Conservation (phyloP, 2,329 filamentous ascomycete species). For the Thermochaetoides dissita region DNA sequence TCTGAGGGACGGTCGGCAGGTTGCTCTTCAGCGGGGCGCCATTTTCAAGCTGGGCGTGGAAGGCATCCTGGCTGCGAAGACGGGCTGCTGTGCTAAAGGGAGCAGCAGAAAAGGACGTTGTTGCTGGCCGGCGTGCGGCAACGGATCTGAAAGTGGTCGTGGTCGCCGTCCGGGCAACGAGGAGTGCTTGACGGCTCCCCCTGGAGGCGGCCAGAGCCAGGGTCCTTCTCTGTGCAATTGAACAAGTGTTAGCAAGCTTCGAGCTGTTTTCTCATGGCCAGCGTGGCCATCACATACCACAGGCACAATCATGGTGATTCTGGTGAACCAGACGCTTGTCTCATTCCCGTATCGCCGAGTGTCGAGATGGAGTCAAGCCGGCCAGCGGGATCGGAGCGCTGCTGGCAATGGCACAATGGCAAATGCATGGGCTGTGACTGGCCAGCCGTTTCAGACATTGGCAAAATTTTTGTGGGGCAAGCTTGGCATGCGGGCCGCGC, state of each 20-base stretch:
- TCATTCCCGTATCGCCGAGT: conserved; percentile 2
- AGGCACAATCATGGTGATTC: conserved; percentile 13
- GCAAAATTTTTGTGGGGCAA: conserved; percentile 8
- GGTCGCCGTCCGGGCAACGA: conserved; percentile 5
- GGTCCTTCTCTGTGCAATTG: conserved; percentile 16
- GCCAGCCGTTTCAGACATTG: too few species aligned
- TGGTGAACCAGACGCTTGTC: conserved; percentile 1
- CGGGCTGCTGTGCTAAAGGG: conserved; percentile 7
- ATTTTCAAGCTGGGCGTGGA: conserved; percentile 50
- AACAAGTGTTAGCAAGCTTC: background rate
- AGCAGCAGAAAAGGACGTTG: too few species aligned
- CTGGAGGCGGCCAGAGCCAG: conserved; percentile 17
- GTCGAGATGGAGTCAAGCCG: background rate
- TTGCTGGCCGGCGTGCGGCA: background rate
- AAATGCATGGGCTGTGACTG: conserved; percentile 5
- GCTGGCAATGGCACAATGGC: background rate
- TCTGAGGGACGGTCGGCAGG: conserved; percentile 43
- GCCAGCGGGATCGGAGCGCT: conserved; percentile 6
- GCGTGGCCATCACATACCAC: conserved; percentile 8
- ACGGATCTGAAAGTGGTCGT: conserved; percentile 2
- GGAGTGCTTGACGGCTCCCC: conserved; percentile 10
- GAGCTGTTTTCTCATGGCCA: too few species aligned
- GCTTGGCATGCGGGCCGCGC: background rate
- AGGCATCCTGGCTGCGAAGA: conserved; percentile 35
- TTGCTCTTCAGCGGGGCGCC: conserved; percentile 34